phyloP scores from a whole-genome alignment of 768 basidiomycete genomes.

The Mycena belliarum region DNA sequence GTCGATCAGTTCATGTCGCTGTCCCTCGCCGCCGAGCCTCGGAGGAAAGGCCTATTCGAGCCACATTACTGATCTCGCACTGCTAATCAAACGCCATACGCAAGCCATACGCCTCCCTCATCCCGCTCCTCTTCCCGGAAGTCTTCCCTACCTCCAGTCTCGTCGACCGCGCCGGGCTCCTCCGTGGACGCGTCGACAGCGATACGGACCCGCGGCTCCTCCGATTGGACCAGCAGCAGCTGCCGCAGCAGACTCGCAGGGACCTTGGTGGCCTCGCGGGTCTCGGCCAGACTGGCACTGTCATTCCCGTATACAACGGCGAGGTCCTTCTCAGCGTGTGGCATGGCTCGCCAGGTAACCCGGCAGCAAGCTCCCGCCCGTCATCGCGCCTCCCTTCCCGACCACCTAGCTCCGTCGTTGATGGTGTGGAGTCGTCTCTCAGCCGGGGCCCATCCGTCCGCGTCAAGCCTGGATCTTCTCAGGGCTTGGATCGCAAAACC shows the following conservation, averaged over 20 bases:
- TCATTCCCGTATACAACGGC: constrained; percentile 74
- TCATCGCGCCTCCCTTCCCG: constrained; percentile 65
- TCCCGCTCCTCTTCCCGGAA: constrained; percentile 77
- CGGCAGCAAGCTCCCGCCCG: constrained; percentile 50
- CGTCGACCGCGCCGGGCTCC: constrained; percentile 64
- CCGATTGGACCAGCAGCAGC: constrained; percentile 49
- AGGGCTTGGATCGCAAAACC: constrained; percentile 73
- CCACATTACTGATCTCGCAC: constrained; percentile 71
- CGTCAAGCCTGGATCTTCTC: constrained; percentile 69
- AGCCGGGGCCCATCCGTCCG: constrained; percentile 74
- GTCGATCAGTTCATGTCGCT: constrained; percentile 79
- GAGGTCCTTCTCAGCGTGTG: constrained; percentile 74
- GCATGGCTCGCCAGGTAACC: constrained; percentile 47
- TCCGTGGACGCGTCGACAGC: constrained; percentile 72
- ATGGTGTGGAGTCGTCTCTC: constrained; percentile 44
- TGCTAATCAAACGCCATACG: constrained; percentile 38
- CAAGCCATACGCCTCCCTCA: too few species aligned
- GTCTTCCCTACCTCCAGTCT: constrained; percentile 67
- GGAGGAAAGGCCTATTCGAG: constrained; percentile 73
- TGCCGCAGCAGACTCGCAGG: constrained; percentile 32
- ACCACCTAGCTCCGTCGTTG: constrained; percentile 64
- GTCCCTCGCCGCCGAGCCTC: constrained; percentile 74
- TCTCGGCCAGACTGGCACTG: constrained; percentile 59
- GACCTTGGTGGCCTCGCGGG: constrained; percentile 37
- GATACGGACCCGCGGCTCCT: constrained; percentile 62